Base-by-base conservation (phyloP, 805 yeast species). In the Candida easanensis region DNA sequence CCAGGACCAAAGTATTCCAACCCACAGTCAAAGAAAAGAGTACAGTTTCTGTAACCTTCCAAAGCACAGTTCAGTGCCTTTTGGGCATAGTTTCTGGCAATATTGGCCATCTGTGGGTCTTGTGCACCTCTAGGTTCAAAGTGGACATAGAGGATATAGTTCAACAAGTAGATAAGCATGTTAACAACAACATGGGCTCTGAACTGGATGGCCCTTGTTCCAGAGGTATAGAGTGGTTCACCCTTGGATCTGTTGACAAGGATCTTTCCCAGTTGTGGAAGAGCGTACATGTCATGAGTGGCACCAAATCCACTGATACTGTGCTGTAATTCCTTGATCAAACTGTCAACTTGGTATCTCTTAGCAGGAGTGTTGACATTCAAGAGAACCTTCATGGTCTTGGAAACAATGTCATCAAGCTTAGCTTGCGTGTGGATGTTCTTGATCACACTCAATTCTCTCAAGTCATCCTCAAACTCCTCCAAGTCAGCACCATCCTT, bases 111-210 rank as follows among this genome's bases (percentile, higher is more conserved):
- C 5, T 62, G 63, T 11, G 63, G 58, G 51, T 66, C 68, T 38
- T 57, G 60, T n/a, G 59, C 49, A 15, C 67, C 70, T 53, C 60
- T 58, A 5, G 74, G 73, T 47, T 70, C 74, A 51, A 68, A 70
- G 46, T 67, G 70, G 11, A 73, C 70, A 48, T 67, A 70, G 17
- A 70, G 49, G 28, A 77, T 69, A 53, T 78, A 78, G 50, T 76
- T 77, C 48, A 77, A 56, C 5, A 76, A 57, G 48, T 75, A 78
- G 16, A 74, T 59, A 55, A 77, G 56, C 65, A 76, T 72, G 49
- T 79, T 70, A 23, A 75, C 59, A 10, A 64, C 55, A 16, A 69
- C 56, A 52, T 69, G 73, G 26, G 65, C 57, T 5, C 63, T 57
- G 46, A 70, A 68, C 33, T 69, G 64, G 22, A 68, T 45, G 2